phyloP scores from a whole-genome alignment of 2,329 filamentous ascomycete genomes.

The Pseudogymnoascus sp. region DNA sequence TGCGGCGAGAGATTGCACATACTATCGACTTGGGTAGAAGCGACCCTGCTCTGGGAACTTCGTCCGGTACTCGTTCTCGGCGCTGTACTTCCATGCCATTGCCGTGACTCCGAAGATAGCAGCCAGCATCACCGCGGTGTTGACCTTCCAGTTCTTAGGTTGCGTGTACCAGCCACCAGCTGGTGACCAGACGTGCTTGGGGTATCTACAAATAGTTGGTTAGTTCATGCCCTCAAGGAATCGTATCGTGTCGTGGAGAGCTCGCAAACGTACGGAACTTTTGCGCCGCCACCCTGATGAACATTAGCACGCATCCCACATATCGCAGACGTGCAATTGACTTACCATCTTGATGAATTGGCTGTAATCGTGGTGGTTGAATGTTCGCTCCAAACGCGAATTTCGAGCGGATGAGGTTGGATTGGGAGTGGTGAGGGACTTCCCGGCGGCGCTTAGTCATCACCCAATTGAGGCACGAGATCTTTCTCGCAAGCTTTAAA shows the following conservation, averaged over 20 bases:
- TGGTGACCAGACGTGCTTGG: conserved; percentile 99
- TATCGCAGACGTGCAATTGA: conserved; percentile 11
- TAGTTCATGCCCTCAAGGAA: conserved; percentile 39
- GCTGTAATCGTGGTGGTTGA: conserved; percentile 28
- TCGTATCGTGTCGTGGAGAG: conserved; percentile 9
- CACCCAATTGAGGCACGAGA: conserved; percentile 12
- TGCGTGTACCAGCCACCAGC: conserved; percentile 96
- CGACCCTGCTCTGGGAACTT: conserved; percentile 68
- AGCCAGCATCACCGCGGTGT: conserved; percentile 70
- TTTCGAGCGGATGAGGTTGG: conserved; percentile 11
- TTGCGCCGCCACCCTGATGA: conserved; percentile 68
- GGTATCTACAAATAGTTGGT: conserved; percentile 55
- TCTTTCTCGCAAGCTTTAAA: conserved; percentile 11
- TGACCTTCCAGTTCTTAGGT: conserved; percentile 88
- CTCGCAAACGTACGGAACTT: conserved; percentile 53
- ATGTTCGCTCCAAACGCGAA: conserved; percentile 2
- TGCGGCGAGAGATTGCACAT: conserved; percentile 34
- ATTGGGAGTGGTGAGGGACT: conserved; percentile 15
- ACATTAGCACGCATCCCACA: conserved; percentile 35
- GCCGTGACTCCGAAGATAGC: conserved; percentile 62
- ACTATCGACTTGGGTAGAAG: conserved; percentile 83
- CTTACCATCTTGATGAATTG: conserved; percentile 50
- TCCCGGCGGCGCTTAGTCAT: conserved; percentile 14
- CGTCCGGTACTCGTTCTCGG: conserved; percentile 64
- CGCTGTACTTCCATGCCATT: conserved; percentile 64